Base-by-base conservation (phyloP, 352 stramenopile genomes). In the Proteromonas lacertae region DNA sequence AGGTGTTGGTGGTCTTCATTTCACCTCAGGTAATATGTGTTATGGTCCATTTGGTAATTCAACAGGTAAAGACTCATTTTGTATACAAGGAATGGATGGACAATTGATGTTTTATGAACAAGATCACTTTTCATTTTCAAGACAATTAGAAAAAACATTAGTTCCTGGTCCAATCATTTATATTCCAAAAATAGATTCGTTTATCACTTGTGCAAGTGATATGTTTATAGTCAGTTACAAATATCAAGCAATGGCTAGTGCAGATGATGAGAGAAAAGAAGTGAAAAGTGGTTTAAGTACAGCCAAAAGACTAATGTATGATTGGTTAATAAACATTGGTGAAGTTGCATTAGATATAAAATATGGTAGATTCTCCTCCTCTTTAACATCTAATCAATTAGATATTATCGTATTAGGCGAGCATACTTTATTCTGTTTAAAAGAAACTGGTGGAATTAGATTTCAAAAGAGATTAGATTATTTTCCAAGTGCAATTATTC, bases 61-160 rank as follows among this genome's bases (percentile, higher is more conserved):
- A 1, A n/a, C 34, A 13, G 31, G 42, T 3, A 18, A 18, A n/a
- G 68, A 84, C 32, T 62, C 77, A 38, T 43, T 86, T 2, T 72
- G 62, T n/a, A 67, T 86, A 5, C 70, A 83, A 48, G 74, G 63
- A 26, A 60, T 86, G 29, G 70, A 86, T 45, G 66, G 70, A 0
- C 55, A 68, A 2, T 48, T 86, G n/a, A 64, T 80, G 43, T 70
- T 86, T 35, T 82, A 82, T 31, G 68, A 86, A 44, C 70, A 83
- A 40, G 69, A 82, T 31, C 55, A 64, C 1, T 64, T 73, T 44
- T 62, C 66, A 1, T 86, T 83, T 50, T 43, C 73, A 30, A 51
- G 74, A 36, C 55, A 68, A 13, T 48, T 82, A 1, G 69, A 70
- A 37, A 60, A 68, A 35, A 65, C 55, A 32, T 60, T 86, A 26